Evolutionary conservation across 2,329 filamentous ascomycete species (phyloP).

Genomic region (Aciculosporium take): DNA sequence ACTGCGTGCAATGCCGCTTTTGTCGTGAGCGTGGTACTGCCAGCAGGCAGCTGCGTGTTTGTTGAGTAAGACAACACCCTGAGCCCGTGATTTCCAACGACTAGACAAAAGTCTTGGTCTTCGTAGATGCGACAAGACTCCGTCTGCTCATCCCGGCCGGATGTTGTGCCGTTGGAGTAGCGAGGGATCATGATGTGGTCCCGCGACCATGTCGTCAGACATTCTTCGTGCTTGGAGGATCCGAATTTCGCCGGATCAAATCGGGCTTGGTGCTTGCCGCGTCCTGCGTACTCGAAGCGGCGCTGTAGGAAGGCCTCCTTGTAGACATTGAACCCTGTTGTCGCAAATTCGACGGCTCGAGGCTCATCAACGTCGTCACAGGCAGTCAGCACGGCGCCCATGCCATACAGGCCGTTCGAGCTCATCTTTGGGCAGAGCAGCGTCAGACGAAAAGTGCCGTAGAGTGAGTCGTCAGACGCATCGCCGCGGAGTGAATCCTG

Average conservation of each 20-base stretch:
- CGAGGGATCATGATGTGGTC: background rate
- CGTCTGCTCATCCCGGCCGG: too few species aligned
- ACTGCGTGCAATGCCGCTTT: background rate
- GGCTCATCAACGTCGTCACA: background rate
- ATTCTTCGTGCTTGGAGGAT: background rate
- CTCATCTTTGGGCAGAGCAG: slow-evolving; percentile 3
- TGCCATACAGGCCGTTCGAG: slow-evolving; percentile 1
- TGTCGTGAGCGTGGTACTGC: background rate
- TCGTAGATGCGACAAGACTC: background rate
- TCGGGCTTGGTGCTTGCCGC: background rate
- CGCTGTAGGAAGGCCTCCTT: slow-evolving; percentile 4
- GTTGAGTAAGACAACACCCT: background rate
- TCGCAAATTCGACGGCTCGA: slow-evolving; percentile 1
- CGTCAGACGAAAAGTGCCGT: background rate
- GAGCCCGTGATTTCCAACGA: background rate
- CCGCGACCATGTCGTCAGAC: slow-evolving; percentile 1
- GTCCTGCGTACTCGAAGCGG: background rate
- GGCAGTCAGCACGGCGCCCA: background rate
- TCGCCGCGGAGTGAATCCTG: background rate
- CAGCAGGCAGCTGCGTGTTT: background rate
- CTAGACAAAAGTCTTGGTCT: slow-evolving; percentile 4
- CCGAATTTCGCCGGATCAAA: background rate
- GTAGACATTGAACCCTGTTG: slow-evolving; percentile 2
- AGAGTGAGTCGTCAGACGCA: too few species aligned
- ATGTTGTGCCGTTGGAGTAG: background rate